Base-by-base conservation (phyloP, 306 rosid species). In the Erythrophleum fordii region DNA sequence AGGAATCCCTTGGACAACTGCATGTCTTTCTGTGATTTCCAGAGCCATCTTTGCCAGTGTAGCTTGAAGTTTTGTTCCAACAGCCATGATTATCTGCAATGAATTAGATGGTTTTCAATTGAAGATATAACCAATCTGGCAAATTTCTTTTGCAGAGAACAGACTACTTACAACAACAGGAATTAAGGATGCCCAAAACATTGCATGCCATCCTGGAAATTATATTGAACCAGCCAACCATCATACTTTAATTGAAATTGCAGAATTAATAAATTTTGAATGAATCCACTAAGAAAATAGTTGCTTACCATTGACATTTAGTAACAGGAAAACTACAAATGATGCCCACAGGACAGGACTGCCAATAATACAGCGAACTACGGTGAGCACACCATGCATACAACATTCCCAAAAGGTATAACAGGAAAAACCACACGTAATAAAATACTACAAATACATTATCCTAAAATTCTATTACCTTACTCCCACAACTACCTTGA, bases 1-100 rank as follows among this genome's bases (percentile, higher is more conserved):
- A 45, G 99, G 99, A 82, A 95, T 95, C 72, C 99, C 99, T 83
- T 95, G 97, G 53, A 95, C 92, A 70, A 95, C 97, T 51, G 98
- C 97, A 72, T 95, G 99, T 61, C 80, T 92, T 78, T 95, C 99
- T 12, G 93, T 84, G 81, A 95, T 77, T 85, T 93, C 98, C 25
- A 95, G 87, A 62, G 99, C 99, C 99, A 95, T 95, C 81, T 60
- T 88, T n/a, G 98, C 87, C 89, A 95, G 70, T 48, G 87, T 82
- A 59, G 88, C 87, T 88, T 95, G 99, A 69, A 95, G 99, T 80
- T 93, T 80, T 26, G 94, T 90, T 77, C 99, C 99, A 68, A 95
- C 88, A 0, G 91, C 93, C 76, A 95, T 85, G 87, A 93, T 95
- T 82, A 93, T 92, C 99, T 95, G 90, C 82, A 80, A 67, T 44